A percentile compares a stretch with the other conserved stretches of the same genome.
These are phyloP conservation scores for Fistulinella cinereoalba DNA, from an alignment of 1,284 basidiomycete genomes.

Conservation along the genomic window DNA sequence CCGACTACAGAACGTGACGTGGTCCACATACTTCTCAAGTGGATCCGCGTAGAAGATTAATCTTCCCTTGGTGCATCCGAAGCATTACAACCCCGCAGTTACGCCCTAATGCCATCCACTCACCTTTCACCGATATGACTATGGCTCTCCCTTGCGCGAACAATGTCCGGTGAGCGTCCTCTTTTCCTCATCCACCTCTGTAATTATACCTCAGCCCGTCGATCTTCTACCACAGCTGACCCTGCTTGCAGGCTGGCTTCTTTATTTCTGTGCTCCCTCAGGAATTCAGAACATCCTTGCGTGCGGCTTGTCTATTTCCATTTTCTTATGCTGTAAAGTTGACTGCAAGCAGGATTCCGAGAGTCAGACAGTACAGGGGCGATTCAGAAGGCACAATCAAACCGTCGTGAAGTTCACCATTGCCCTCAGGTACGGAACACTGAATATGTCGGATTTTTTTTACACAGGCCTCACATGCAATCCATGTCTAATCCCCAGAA, in stretches of 20 bases:
- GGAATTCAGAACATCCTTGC: too few relatives aligned
- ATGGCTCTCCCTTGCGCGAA: conserved; percentile 2
- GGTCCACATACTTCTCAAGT: conserved; percentile 16
- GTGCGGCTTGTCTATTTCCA: too few relatives aligned
- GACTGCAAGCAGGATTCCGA: too few relatives aligned
- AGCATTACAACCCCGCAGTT: conserved; percentile 1
- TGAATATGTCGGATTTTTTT: conserved; percentile 1
- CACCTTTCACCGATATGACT: conserved; percentile 17
- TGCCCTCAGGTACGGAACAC: conserved; percentile 13
- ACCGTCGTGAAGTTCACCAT: conserved; percentile 3
- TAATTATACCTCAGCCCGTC: conserved; percentile 2
- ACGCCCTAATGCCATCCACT: conserved; percentile 7
- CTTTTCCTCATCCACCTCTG: conserved; percentile 1
- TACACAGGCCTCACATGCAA: too few relatives aligned
- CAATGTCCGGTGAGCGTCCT: conserved; percentile 4
- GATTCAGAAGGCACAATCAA: conserved; percentile 21
- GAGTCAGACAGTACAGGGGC: too few relatives aligned
- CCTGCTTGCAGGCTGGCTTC: background rate
- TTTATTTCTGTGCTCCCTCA: too few relatives aligned
- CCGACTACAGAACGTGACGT: conserved; percentile 9
- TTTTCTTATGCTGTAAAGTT: too few relatives aligned
- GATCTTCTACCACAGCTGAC: conserved; percentile 4
- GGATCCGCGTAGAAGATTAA: conserved; percentile 16
- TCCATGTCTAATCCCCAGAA: background rate
- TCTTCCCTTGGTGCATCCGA: conserved; percentile 5